A percentile compares a stretch with the other conserved stretches of the same genome.
These are phyloP conservation scores for Zygosaccharomyces sapae DNA, from an alignment of 1,139 yeast genomes.

Conservation along the genomic window DNA sequence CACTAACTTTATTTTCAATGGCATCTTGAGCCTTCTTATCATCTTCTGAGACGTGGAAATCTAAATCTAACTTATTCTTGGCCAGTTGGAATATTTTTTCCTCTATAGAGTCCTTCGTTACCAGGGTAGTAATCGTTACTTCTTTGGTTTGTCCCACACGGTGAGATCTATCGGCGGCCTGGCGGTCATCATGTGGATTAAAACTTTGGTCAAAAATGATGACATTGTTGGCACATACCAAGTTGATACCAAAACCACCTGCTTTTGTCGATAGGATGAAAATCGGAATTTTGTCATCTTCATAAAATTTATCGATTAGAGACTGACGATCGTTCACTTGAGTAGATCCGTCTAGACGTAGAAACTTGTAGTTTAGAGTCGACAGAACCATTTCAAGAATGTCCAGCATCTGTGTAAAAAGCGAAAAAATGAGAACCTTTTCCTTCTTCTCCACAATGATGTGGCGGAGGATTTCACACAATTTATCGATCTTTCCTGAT, in stretches of 20 bases:
- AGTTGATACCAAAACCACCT: conserved; percentile 96
- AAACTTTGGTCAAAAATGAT: conserved; percentile 89
- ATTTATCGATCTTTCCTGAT: conserved; percentile 69
- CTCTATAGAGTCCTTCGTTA: conserved; percentile 74
- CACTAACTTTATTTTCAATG: conserved; percentile 30
- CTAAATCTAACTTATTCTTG: conserved; percentile 84
- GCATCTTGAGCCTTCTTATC: conserved; percentile 29
- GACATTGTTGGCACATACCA: conserved; percentile 92
- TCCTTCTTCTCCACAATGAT: conserved; percentile 58
- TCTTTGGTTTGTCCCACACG: conserved; percentile 93
- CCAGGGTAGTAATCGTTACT: conserved; percentile 74
- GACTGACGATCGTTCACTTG: conserved; percentile 91
- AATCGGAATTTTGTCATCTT: conserved; percentile 76
- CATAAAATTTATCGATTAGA: conserved; percentile 82
- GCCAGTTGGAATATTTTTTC: conserved; percentile 85
- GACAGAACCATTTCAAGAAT: conserved; percentile 75
- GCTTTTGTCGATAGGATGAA: conserved; percentile 91
- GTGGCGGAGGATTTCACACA: conserved; percentile 55
- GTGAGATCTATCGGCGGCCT: conserved; percentile 98
- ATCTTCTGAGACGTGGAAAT: conserved; percentile 39
- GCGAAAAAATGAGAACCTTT: conserved; percentile 77
- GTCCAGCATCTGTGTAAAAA: conserved; percentile 89
- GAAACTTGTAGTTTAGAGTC: conserved; percentile 61
- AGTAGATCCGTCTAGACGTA: conserved; percentile 90
- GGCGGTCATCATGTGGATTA: conserved; percentile 97